Evolutionary conservation across 768 basidiomycete species (phyloP), one percentile per base, ranked within the genome.

Genomic region (Serendipita vermifera): DNA sequence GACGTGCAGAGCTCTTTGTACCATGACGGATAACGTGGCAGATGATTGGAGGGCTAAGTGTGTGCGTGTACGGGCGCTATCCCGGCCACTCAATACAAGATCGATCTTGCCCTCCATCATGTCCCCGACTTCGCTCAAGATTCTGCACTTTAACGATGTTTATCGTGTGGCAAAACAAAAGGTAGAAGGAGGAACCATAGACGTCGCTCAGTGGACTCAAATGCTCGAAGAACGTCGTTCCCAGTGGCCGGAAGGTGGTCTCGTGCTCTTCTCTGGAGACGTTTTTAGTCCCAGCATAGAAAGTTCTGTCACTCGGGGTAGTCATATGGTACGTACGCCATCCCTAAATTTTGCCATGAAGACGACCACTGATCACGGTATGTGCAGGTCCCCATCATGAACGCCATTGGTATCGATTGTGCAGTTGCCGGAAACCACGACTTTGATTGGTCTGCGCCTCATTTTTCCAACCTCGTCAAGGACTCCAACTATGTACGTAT

Each of bases 361-460:
- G 33, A 17, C 13, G 5, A 9, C 48, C 15, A 13, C 7, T 36
- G 13, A 43, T 48, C 20, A 31, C 26, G 3, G 14, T 33, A 5
- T 40, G 27, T 31, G 27, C n/a, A 87, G 87, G 85, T 90, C 26
- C 90, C 90, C 2, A 78, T 93, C 27, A 78, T 92, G 71, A 93
- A 93, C 62, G 75, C 76, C 58, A 72, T 94, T 40, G 77, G 74
- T n/a, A 76, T 87, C 22, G 87, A 93, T 67, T 80, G 83, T 33
- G 77, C 90, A 5, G 72, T 90, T 58, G 80, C 85, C 56, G 90
- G 88, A 3, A 93, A 96, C 65, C 91, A 96, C 61, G 91, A 93
- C 62, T 92, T 92, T 67, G 91, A 93, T 68, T 88, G 86, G 61
- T 86, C 85, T 84, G 57, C 46, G 70, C 65, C 71, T 1, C 69